Evolutionary conservation across 345 rosid species (phyloP), one percentile per base, ranked within the genome.

Genomic region (Mercurialis annua): DNA sequence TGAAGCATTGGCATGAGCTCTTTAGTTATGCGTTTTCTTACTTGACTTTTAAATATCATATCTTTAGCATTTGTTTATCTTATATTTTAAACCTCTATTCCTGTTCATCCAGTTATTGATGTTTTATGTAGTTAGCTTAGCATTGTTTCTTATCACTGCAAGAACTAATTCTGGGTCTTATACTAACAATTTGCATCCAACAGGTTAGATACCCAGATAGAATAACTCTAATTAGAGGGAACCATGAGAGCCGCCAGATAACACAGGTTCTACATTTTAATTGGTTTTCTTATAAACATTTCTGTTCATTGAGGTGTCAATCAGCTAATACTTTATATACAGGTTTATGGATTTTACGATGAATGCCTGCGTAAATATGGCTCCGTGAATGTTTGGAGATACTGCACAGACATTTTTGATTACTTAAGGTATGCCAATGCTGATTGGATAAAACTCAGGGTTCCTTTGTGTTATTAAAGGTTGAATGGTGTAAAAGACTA

Each of bases 171-270:
- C 27, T 24, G 10, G 15, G 3, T 2, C 66, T 51, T 46, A 50
- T 49, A 59, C 70, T 75, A 49, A 72, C 63, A 61, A 60, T 62
- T 72, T 75, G 68, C 38, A 70, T 61, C 76, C 42, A 68, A 70
- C 80, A 95, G 99, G 98, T 95, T 76, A 83, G 99, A 74, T 92
- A 92, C 81, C 99, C 94, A 23, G 98, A 95, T 78, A 82, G 97
- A 62, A 90, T 95, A 76, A 92, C 99, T 63, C 94, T 95, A 62
- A 87, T 92, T 65, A 79, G 97, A 81, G 98, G 97, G 40, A 95
- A 92, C 84, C 98, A 94, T 71, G 98, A 94, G 80, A 89, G 98
- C 76, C 94, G 96, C 62, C 97, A 95, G 80, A 95, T 95, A 73
- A 95, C 99, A 21, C 96, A 95, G 97, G 99, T 94, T 59, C 65